Evolutionary conservation across 2,329 filamentous ascomycete genomes (phyloP), one percentile per base, ranked within the genome.

Genomic region (Penicillium thymicola): DNA sequence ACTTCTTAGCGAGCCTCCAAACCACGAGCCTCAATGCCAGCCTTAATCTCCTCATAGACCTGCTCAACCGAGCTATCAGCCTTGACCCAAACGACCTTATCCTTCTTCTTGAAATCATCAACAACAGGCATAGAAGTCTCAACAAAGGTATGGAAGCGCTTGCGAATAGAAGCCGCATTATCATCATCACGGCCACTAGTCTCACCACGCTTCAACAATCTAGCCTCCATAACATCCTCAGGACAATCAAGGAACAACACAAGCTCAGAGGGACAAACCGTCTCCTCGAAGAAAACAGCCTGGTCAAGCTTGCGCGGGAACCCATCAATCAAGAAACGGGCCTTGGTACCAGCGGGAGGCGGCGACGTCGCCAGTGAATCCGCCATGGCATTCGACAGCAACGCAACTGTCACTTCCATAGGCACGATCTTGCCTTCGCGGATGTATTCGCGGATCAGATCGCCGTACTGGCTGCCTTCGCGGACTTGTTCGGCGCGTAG

Each of bases 91-190:
- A 96, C 84, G 16, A 97, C 91, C 71, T 87, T 87, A 67, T 84
- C 86, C 76, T 92, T 81, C 67, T 81, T 80, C 70, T 88, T 86
- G 74, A 89, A 97, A 72, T 90, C 85, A 66, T 96, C 83, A 53
- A 99, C 91, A 45, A 97, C 94, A 27, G 94, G 94, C 93, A 97
- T 97, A 78, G 91, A 96, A 2, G 92, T 96, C 77, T 97, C 92
- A 67, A 95, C 80, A 72, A 97, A 99, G 4, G 89, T 92, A 71
- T 86, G 87, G 82, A 99, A 99, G 55, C 94, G 85, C 87, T 99
- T 99, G 79, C 89, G 88, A 75, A 97, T 99, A 70, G 87, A 92
- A 77, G 96, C 94, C 54, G 86, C 88, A 73, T 99, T 99, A 78
- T 99, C 94, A 75, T 99, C 94, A 49, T 88, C 81, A 62, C 94